These are phyloP conservation scores for Thecamonas trahens DNA, from an alignment of 78 protist species.

Conservation along the genomic window DNA sequence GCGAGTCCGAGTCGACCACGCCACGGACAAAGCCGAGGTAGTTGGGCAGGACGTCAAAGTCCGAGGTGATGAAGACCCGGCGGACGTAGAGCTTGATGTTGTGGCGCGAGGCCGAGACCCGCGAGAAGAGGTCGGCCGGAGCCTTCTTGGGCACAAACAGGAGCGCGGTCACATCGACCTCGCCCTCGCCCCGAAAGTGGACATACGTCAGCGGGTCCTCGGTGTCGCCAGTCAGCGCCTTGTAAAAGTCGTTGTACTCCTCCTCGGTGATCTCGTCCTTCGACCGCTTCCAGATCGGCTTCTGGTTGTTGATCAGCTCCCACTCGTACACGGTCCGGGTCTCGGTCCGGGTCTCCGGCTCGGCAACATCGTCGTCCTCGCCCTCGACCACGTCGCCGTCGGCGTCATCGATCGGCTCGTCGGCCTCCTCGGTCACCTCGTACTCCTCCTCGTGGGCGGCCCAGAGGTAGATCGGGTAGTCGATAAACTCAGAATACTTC, in stretches of 20 bases:
- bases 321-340: slow-evolving; percentile 60
- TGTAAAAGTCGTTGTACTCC: slow-evolving; percentile 92
- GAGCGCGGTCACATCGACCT: slow-evolving; percentile 80
- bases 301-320: slow-evolving; percentile 79
- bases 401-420: slow-evolving; percentile 18
- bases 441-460: slow-evolving; percentile 42
- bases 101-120: slow-evolving; percentile 23
- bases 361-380: slow-evolving; percentile 27
- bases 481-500: slow-evolving; percentile 86
- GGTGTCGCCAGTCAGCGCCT: slow-evolving; percentile 68
- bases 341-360: slow-evolving; percentile 27
- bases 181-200: slow-evolving; percentile 93
- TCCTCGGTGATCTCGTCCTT: slow-evolving; percentile 82
- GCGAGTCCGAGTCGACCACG: slow-evolving; percentile 95
- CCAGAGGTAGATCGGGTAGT: slow-evolving; percentile 93
- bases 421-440: slow-evolving; percentile 45
- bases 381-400: slow-evolving; percentile 22
- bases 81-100: slow-evolving; percentile 91
- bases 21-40: slow-evolving; percentile 94
- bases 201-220: slow-evolving; percentile 74
- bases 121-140: slow-evolving; percentile 60
- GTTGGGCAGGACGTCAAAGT: slow-evolving; percentile 87
- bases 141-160: slow-evolving; percentile 89
- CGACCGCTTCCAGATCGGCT: slow-evolving; percentile 96
- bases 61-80: slow-evolving; percentile 93